Conservation (phyloP, 2,329 filamentous ascomycete genomes). For the Bipolaris oryzae region DNA sequence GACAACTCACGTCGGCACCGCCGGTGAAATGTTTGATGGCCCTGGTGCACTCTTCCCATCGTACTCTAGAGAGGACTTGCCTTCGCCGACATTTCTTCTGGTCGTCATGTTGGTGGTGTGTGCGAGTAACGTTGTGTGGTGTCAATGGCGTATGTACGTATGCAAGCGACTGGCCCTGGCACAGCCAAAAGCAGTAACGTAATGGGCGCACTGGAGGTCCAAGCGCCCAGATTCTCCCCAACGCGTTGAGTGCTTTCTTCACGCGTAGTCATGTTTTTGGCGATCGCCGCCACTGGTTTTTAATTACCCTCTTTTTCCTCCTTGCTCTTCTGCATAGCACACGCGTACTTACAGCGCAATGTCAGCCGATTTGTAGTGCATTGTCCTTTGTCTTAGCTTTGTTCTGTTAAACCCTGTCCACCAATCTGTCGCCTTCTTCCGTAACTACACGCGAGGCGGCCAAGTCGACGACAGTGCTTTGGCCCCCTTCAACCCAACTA, state of each 20-base stretch:
- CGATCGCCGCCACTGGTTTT: slow-evolving; percentile 16
- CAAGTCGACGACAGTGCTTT: slow-evolving; percentile 1
- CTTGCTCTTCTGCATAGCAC: not conserved
- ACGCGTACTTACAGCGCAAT: slow-evolving; percentile 7
- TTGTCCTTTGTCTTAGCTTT: slow-evolving; percentile 19
- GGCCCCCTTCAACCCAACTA: not conserved
- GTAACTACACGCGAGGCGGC: slow-evolving; percentile 6
- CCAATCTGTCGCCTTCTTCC: slow-evolving; percentile 5
- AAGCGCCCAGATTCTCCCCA: slow-evolving; percentile 16
- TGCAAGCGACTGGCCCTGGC: slow-evolving; percentile 3
- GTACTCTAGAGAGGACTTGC: slow-evolving; percentile 67
- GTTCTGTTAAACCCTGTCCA: slow-evolving; percentile 3
- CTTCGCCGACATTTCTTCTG: slow-evolving; percentile 67
- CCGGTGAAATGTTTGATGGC: slow-evolving; percentile 77
- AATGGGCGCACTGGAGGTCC: slow-evolving; percentile 20
- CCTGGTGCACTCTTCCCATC: slow-evolving; percentile 41
- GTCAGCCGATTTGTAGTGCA: slow-evolving; percentile 20
- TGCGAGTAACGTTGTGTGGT: not conserved
- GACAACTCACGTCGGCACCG: slow-evolving; percentile 74
- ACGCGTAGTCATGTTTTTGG: slow-evolving; percentile 20
- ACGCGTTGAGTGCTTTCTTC: slow-evolving; percentile 16
- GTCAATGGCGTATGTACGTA: slow-evolving; percentile 4
- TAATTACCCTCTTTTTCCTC: slow-evolving; percentile 8
- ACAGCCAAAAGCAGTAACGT: slow-evolving; percentile 21
- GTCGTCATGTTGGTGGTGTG: slow-evolving; percentile 64